phyloP scores from a whole-genome alignment of 345 rosid genomes.

The Euphorbia lathyris region DNA sequence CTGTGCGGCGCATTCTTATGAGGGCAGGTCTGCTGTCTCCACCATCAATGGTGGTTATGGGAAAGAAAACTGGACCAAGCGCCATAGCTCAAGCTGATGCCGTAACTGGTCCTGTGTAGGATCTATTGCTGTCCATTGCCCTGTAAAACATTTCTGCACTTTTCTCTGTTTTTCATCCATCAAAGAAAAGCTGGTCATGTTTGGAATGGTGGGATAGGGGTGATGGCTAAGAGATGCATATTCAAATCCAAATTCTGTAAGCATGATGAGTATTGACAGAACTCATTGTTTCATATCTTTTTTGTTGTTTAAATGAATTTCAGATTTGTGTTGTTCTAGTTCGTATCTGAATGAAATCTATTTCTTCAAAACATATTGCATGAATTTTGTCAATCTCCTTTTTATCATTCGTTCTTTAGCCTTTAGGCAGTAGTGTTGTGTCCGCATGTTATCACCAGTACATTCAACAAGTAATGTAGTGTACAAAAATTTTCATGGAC shows the following conservation, averaged over 20 bases:
- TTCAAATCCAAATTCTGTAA: neutral
- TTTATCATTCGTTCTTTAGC: no score
- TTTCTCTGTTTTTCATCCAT: neutral
- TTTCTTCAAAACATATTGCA: neutral
- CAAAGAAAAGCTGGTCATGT: neutral
- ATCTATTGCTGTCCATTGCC: neutral
- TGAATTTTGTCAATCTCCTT: neutral
- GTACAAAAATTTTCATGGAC: no score
- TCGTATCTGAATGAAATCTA: neutral
- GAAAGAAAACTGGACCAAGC: slow-evolving; percentile 64
- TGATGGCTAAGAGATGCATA: neutral
- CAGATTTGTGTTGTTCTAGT: neutral
- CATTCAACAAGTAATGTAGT: no score
- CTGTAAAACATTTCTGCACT: neutral
- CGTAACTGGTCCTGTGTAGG: slow-evolving; percentile 41
- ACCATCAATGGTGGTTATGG: slow-evolving; percentile 87
- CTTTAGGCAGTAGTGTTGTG: neutral
- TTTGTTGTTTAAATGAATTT: slow-evolving; percentile 3
- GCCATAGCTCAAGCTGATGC: slow-evolving; percentile 68
- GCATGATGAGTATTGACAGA: neutral
- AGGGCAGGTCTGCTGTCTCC: slow-evolving; percentile 88
- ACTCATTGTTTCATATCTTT: neutral
- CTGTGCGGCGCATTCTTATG: slow-evolving; percentile 70
- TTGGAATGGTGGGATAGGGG: neutral
- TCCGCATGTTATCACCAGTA: no score